Base-by-base conservation (phyloP, 208 protist species). In the Leishmania guyanensis region DNA sequence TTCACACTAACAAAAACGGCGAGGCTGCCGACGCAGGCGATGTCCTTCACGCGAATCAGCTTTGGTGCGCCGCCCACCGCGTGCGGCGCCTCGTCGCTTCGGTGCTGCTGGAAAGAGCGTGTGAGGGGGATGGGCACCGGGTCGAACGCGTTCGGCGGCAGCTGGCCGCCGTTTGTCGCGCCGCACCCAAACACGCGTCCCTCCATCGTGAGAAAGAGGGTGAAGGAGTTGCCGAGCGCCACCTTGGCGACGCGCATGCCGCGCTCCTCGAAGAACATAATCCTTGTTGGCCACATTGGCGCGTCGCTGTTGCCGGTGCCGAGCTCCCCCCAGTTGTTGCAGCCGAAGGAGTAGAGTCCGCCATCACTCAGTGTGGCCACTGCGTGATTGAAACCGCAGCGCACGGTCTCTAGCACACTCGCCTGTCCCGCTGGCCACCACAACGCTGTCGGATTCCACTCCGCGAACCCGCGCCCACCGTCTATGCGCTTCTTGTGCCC, bases 271-370 rank as follows among this genome's bases (percentile, higher is more conserved):
- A 93, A 94, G 80, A 88, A 91, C 26, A 68, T n/a, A 33, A 94
- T 89, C 39, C 81, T 85, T 29, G 84, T 89, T 22, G 90, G 89
- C 26, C 80, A 71, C 92, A 93, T 89, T 16, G 92, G 90, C 17
- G 90, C 89, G 58, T 87, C 84, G 39, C 90, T 94, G 62, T 48
- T 82, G 62, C 90, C 92, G 79, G 93, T 89, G 29, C 89, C 90
- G 29, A 95, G 84, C 72, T 95, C 92, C 58, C 92, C 92, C 90
- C 90, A 94, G 62, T 85, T 93, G 82, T 95, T 95, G 85, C 89
- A 90, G 22, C 92, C 92, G 74, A 90, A 95, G 3, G 89, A 83
- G 83, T 89, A 88, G 46, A 93, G 83, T 6, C 76, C 77, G 33
- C 90, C 92, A 68, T 82, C 81, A 33, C 79, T 89, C 17, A 95